These are phyloP conservation scores for Parafenestella ontariensis DNA, from an alignment of 2,329 filamentous ascomycete genomes.

Conservation along the genomic window DNA sequence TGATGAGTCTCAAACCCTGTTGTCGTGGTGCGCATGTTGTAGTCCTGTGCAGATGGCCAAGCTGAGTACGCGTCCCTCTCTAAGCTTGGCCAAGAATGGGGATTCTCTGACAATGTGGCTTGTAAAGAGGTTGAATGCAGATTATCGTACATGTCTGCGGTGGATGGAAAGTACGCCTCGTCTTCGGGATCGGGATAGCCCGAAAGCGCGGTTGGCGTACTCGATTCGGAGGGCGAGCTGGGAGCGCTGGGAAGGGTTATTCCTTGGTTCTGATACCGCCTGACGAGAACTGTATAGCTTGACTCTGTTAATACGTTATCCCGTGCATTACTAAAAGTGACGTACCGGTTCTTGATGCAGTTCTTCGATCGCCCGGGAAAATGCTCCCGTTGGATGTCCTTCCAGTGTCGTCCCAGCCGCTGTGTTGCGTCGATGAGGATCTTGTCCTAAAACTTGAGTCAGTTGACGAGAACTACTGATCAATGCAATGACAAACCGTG, in stretches of 20 bases:
- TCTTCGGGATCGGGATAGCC: constrained; percentile 22
- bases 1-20: constrained; percentile 13
- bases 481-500: neutral
- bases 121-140: constrained; percentile 25
- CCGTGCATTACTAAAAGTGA: neutral
- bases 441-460: constrained; percentile 26
- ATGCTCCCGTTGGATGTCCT: constrained; percentile 44
- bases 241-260: constrained; percentile 33
- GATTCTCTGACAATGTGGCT: constrained; percentile 24
- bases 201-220: constrained; percentile 14
- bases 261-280: constrained; percentile 40
- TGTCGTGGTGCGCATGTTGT: constrained; percentile 16
- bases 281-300: constrained; percentile 42
- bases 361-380: constrained; percentile 50
- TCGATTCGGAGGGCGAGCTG: constrained; percentile 29
- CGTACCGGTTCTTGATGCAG: constrained; percentile 50
- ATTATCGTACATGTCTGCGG: constrained; percentile 22
- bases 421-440: constrained; percentile 43
- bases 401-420: constrained; percentile 48
- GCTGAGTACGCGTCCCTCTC: constrained; percentile 26
- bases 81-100: constrained; percentile 29
- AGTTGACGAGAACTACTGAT: neutral
- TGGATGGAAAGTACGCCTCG: constrained; percentile 26
- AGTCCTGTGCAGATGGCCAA: constrained; percentile 35
- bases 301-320: neutral